Base-by-base conservation (phyloP, 208 protist genomes). In the Trichomonas gallinae region DNA sequence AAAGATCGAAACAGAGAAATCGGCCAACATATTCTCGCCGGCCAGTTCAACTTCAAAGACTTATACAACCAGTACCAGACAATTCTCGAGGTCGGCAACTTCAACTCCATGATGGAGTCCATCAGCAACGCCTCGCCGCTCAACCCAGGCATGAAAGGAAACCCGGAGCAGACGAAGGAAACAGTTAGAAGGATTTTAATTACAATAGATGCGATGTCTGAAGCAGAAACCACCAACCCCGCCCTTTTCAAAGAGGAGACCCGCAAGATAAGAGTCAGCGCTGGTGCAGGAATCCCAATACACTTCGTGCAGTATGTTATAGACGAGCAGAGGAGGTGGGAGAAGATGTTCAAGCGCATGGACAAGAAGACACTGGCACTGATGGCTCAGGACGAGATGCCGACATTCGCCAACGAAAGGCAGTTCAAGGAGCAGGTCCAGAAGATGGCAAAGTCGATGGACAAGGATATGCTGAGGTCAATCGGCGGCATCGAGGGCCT, bases 31-130 rank as follows among this genome's bases (percentile, higher is more conserved):
- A 97, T 97, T 87, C 96, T 97, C 82, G 96, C 96, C 63, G 96
- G 97, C 15, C 63, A 97, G 26, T 97, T 97, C 88, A 97, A 96
- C 31, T 89, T 97, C 42, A 88, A 97, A 51, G 96, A 97, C 63
- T 96, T 97, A 72, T 88, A 91, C 42, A 96, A 96, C 36, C 97
- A 97, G 88, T 97, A 97, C 83, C 87, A 97, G 63, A 96, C 83
- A 46, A 63, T 97, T 42, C 91, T 97, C 45, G 96, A 96, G n/a
- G 96, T 97, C 87, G 97, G 97, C 26, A 93, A 96, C 13, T 96
- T 97, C 40, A 93, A 72, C 44, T 96, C 81, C 4, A 42, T 85
- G 81, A 85, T 85, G 26, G 81, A 85, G 42, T 72, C 58, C 11
- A 72, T 72, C 11, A 72, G 58, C 26, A 72, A n/a, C 58, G 58